Percentiles rank a stretch among this genome's conserved stretches.
phyloP scores from a whole-genome alignment of 2,329 filamentous ascomycete genomes.

The Fonsecaea monophora region DNA sequence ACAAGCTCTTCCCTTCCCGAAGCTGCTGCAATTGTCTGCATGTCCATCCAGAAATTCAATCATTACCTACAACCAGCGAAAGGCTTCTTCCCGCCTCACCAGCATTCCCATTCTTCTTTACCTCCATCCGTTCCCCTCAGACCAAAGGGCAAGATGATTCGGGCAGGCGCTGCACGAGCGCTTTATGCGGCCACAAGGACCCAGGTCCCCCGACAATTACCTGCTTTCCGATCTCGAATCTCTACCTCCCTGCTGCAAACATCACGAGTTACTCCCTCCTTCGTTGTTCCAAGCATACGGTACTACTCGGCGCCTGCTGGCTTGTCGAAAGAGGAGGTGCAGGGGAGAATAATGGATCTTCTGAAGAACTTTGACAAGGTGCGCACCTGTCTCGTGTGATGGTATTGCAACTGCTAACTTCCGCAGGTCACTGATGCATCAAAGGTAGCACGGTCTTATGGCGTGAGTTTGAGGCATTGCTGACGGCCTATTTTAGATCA shows the following conservation, averaged over 20 bases:
- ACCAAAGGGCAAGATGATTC: conserved; percentile 73
- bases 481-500: conserved; percentile 69
- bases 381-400: conserved; percentile 43
- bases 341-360: conserved; percentile 89
- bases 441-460: conserved; percentile 55
- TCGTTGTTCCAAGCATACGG: conserved; percentile 72
- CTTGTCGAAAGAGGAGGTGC: conserved; percentile 81
- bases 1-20: conserved; percentile 22
- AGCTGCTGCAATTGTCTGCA: conserved; percentile 37
- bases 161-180: conserved; percentile 81
- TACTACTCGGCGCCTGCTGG: conserved; percentile 85
- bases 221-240: conserved; percentile 66
- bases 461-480: conserved; percentile 26
- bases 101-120: neutral
- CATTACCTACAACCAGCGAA: conserved; percentile 34
- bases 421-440: conserved; percentile 57
- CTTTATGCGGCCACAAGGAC: conserved; percentile 62
- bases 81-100: conserved; percentile 23
- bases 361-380: conserved; percentile 98
- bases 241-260: conserved; percentile 66
- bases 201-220: conserved; percentile 59
- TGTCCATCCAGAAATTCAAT: conserved; percentile 26
- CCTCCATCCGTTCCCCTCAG: conserved; percentile 19
- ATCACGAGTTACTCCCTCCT: conserved; percentile 66
- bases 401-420: conserved; percentile 35